Evolutionary conservation across 23 red algal genomes (phyloP).

Genomic region (Cyanidium caldarium): DNA sequence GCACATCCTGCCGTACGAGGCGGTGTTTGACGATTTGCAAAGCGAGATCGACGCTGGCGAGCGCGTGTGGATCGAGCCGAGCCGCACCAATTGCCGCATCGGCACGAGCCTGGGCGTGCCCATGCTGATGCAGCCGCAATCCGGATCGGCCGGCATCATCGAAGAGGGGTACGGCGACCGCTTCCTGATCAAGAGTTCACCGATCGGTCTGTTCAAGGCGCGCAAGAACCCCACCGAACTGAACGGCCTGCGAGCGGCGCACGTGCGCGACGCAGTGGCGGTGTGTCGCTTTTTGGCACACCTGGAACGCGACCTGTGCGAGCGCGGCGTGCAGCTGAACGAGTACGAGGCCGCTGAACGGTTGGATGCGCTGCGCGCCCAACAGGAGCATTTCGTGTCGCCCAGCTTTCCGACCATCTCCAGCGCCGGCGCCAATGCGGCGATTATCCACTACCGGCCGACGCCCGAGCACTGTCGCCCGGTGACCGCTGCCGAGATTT

Average conservation of each 20-base stretch:
- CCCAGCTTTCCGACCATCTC: constrained; percentile 86
- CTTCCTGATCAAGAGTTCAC: constrained; percentile 20
- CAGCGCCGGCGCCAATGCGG: constrained; percentile 54
- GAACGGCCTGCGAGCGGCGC: constrained; percentile 29
- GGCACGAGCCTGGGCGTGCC: not conserved
- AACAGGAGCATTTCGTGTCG: constrained; percentile 44
- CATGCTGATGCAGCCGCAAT: too few relatives aligned
- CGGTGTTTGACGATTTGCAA: constrained; percentile 26
- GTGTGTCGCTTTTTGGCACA: constrained; percentile 49
- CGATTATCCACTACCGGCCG: constrained; percentile 83
- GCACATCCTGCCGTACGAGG: constrained; percentile 14
- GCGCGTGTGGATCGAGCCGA: constrained; percentile 67
- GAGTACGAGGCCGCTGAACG: constrained; percentile 53
- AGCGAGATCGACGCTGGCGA: not conserved
- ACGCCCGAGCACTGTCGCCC: constrained; percentile 12
- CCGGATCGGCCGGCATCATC: too few relatives aligned
- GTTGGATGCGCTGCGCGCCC: constrained; percentile 38
- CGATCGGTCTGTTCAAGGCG: constrained; percentile 75
- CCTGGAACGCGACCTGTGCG: constrained; percentile 40
- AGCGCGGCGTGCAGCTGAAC: not conserved
- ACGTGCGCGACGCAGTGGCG: constrained; percentile 76
- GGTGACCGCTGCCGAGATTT: constrained; percentile 35
- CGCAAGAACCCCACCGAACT: constrained; percentile 55
- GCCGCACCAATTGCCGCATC: constrained; percentile 1
- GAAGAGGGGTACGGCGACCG: constrained; percentile 13